A percentile compares a stretch with the other conserved stretches of the same genome.
Evolutionary conservation across 2,329 filamentous ascomycete species (phyloP).

Genomic region (Lecanicillium sp.): DNA sequence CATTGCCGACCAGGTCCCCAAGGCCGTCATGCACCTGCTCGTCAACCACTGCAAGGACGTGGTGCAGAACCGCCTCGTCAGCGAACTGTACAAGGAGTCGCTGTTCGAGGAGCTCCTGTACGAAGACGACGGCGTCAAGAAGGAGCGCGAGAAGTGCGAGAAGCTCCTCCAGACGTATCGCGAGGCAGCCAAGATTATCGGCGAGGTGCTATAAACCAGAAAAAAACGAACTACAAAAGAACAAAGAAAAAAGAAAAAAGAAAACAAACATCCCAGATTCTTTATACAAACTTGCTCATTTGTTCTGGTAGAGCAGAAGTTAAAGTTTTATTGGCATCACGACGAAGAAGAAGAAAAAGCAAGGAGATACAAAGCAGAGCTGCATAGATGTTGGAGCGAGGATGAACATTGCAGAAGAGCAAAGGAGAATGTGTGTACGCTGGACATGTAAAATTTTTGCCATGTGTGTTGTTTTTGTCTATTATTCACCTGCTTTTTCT

Average conservation of each 20-base stretch:
- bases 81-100: slow-evolving; percentile 86
- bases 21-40: slow-evolving; percentile 96
- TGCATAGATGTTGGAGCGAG: neutral
- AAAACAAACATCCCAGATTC: neutral
- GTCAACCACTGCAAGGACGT: slow-evolving; percentile 98
- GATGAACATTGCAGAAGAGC: too few species aligned
- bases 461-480: too few species aligned
- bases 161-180: slow-evolving; percentile 91
- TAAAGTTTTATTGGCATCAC: too few species aligned
- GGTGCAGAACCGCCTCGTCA: slow-evolving; percentile 93
- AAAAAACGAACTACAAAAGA: too few species aligned
- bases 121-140: slow-evolving; percentile 95
- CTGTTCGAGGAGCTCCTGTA: slow-evolving; percentile 91
- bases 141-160: slow-evolving; percentile 97
- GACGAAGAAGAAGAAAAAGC: neutral
- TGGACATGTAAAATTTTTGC: slow-evolving; percentile 8
- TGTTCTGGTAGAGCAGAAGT: too few species aligned
- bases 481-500: neutral
- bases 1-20: slow-evolving; percentile 97
- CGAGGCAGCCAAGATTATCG: slow-evolving; percentile 96
- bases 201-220: slow-evolving; percentile 70
- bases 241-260: neutral
- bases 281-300: neutral
- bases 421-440: slow-evolving; percentile 7
- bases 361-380: neutral